Percentiles rank a stretch among this genome's conserved stretches.
phyloP scores from a whole-genome alignment of 148 eudicot genomes.

The Hydrangea macrophylla region DNA sequence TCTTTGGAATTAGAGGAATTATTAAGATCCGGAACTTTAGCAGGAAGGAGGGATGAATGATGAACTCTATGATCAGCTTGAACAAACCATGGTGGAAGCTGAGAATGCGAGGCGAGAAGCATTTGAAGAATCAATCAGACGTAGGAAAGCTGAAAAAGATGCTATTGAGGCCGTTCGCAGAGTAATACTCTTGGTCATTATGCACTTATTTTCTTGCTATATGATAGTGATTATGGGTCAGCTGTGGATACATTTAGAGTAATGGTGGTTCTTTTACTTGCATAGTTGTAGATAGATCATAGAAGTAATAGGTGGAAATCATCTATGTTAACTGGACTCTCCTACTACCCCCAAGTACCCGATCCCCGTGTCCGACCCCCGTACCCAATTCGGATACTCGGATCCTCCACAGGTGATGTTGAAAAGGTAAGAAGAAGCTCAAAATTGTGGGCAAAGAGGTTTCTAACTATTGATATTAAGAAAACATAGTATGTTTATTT shows the following conservation, averaged over 20 bases:
- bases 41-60: constrained; percentile 50
- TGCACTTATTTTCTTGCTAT: background rate
- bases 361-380: too few relatives aligned
- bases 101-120: constrained; percentile 58
- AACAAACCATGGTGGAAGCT: constrained; percentile 60
- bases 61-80: constrained; percentile 57
- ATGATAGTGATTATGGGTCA: background rate
- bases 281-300: background rate
- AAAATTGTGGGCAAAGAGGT: too few relatives aligned
- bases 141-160: constrained; percentile 67
- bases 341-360: too few relatives aligned
- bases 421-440: too few relatives aligned
- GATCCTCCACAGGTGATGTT: too few relatives aligned
- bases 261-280: background rate
- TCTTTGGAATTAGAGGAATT: background rate
- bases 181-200: constrained; percentile 36
- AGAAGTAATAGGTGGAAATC: background rate
- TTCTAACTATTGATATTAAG: too few relatives aligned
- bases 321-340: too few relatives aligned
- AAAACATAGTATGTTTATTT: too few relatives aligned
- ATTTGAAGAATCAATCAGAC: constrained; percentile 66
- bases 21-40: constrained; percentile 11
- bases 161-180: constrained; percentile 54
- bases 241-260: background rate
- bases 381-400: too few relatives aligned